Conservation (phyloP, 805 yeast genomes). For the Saccharomyces kudriavzevii region DNA sequence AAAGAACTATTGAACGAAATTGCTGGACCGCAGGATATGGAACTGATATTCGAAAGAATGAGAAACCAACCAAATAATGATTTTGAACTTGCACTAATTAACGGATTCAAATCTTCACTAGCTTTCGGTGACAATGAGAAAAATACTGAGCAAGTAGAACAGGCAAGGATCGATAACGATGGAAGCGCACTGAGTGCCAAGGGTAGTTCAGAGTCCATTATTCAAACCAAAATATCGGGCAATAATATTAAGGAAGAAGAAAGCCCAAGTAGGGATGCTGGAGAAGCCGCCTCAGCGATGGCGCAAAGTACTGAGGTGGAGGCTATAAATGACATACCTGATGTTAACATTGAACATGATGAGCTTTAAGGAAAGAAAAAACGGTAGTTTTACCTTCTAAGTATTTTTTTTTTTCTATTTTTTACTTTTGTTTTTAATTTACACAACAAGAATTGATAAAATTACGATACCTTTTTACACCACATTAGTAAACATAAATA, state of each 20-base stretch:
- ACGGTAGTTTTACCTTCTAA: neutral
- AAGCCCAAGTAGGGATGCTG: neutral
- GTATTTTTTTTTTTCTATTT: neutral
- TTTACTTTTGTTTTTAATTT: neutral
- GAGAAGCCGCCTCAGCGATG: neutral
- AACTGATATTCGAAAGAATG: neutral
- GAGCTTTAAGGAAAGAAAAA: neutral
- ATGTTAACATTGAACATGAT: neutral
- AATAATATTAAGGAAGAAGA: neutral
- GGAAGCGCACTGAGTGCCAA: neutral
- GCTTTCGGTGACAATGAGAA: neutral
- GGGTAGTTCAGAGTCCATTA: neutral
- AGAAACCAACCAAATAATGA: neutral
- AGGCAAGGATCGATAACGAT: neutral
- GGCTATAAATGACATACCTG: neutral
- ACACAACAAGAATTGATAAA: neutral
- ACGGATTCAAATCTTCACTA: neutral
- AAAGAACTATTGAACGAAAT: neutral
- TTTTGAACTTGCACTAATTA: neutral
- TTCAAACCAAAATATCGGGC: neutral
- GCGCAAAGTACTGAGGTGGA: neutral
- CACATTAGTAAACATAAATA: neutral
- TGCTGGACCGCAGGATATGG: neutral
- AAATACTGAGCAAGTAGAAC: neutral
- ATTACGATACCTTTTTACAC: neutral